Evolutionary conservation across 2,329 filamentous ascomycete species (phyloP).

Genomic region (Bipolaris bicolor): DNA sequence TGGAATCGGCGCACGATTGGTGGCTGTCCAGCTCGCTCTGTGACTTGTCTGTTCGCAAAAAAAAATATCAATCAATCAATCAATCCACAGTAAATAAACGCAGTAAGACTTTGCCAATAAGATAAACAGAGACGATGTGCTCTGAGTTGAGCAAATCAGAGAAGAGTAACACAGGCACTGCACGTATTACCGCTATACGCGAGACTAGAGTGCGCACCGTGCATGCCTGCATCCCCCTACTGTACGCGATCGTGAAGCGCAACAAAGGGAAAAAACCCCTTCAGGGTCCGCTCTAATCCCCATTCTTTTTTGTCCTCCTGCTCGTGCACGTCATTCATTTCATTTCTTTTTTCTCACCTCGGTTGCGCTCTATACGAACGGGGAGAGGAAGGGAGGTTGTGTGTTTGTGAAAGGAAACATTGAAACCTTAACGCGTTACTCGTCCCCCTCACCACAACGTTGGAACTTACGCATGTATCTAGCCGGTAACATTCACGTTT

Average conservation of each 20-base stretch:
- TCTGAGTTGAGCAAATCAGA: background rate
- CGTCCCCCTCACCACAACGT: too few species aligned
- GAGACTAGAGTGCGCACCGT: background rate
- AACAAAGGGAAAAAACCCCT: background rate
- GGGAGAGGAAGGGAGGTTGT: too few species aligned
- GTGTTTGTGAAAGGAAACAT: too few species aligned
- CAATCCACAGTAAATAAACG: background rate
- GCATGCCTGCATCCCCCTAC: background rate
- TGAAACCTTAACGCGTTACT: too few species aligned
- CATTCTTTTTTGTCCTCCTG: background rate
- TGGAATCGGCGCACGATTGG: too few species aligned
- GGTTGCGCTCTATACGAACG: too few species aligned
- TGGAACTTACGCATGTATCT: too few species aligned
- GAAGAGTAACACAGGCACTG: too few species aligned
- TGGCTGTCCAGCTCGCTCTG: background rate
- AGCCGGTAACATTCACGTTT: too few species aligned
- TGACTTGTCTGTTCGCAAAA: background rate
- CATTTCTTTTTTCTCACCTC: background rate
- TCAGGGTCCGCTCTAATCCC: constrained; percentile 1
- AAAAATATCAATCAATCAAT: background rate
- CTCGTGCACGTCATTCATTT: background rate
- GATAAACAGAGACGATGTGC: background rate
- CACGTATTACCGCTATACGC: background rate
- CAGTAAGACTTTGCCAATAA: background rate
- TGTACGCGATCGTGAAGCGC: background rate